These are phyloP conservation scores for Talaromyces sp. DNA, from an alignment of 2,329 filamentous ascomycete species.

Conservation along the genomic window DNA sequence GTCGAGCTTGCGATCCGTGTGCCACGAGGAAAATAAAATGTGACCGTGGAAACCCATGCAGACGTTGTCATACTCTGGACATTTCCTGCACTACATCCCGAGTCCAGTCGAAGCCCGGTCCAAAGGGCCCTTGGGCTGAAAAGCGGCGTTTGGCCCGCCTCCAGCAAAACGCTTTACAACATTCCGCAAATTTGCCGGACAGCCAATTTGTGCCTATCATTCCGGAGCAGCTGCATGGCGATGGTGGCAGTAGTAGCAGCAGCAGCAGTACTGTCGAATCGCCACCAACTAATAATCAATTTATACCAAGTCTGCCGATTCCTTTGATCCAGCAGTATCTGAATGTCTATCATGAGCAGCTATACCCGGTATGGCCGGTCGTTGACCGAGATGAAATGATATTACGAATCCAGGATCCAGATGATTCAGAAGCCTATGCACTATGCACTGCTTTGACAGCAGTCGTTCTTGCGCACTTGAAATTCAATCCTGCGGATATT, in stretches of 20 bases:
- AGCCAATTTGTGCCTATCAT: not conserved
- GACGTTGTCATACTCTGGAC: constrained; percentile 14
- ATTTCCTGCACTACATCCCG: constrained; percentile 18
- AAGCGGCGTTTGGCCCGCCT: constrained; percentile 18
- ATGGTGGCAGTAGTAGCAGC: not conserved
- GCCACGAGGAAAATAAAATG: constrained; percentile 19
- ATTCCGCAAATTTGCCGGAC: not conserved
- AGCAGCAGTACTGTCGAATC: constrained; percentile 9
- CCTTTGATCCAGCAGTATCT: constrained; percentile 17
- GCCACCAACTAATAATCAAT: not conserved
- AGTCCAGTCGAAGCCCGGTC: constrained; percentile 18
- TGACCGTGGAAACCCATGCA: constrained; percentile 17
- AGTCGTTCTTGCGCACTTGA: constrained; percentile 15
- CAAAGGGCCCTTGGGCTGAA: constrained; percentile 18
- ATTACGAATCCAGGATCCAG: constrained; percentile 15
- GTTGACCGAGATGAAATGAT: constrained; percentile 18
- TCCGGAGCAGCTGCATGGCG: not conserved
- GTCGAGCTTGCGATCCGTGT: constrained; percentile 19
- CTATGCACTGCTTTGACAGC: constrained; percentile 16
- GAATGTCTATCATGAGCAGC: constrained; percentile 15
- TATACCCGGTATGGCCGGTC: constrained; percentile 17
- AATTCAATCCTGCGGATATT: constrained; percentile 12
- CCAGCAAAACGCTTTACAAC: constrained; percentile 13
- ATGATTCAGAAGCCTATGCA: constrained; percentile 17
- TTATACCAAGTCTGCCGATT: constrained; percentile 7